These are phyloP conservation scores for Meyerozyma guilliermondii DNA, from an alignment of 1,139 yeast species.

Conservation along the genomic window DNA sequence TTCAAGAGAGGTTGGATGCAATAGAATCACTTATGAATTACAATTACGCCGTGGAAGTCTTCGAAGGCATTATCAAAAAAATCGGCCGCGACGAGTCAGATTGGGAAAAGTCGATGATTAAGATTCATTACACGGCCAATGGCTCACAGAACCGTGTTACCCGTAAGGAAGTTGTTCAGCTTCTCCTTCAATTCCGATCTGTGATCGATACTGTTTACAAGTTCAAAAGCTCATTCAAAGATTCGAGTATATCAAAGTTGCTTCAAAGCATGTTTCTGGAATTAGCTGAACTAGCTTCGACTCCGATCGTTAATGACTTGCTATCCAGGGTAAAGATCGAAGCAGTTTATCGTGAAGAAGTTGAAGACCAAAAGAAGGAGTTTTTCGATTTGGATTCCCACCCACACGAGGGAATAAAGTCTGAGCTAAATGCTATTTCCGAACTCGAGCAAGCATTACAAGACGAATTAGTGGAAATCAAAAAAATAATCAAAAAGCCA, in stretches of 20 bases:
- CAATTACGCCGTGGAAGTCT: slow-evolving; percentile 48
- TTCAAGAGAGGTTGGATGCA: slow-evolving; percentile 59
- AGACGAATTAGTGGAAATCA: slow-evolving; percentile 45
- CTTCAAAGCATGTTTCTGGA: slow-evolving; percentile 19
- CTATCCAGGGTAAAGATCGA: slow-evolving; percentile 50
- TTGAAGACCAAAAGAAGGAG: slow-evolving; percentile 41
- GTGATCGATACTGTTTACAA: slow-evolving; percentile 22
- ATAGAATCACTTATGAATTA: slow-evolving; percentile 46
- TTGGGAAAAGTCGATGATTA: slow-evolving; percentile 60
- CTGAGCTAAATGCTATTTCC: slow-evolving; percentile 38
- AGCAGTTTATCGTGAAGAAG: slow-evolving; percentile 19
- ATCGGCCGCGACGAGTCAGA: slow-evolving; percentile 38
- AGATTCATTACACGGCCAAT: slow-evolving; percentile 54
- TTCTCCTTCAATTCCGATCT: slow-evolving; percentile 48
- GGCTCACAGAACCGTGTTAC: slow-evolving; percentile 41
- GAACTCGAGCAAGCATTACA: slow-evolving; percentile 41
- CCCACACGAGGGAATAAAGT: slow-evolving; percentile 36
- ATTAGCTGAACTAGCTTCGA: slow-evolving; percentile 14
- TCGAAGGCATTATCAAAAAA: slow-evolving; percentile 38
- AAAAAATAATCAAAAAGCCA: slow-evolving; percentile 50
- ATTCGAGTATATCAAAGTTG: slow-evolving; percentile 17
- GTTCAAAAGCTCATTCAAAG: slow-evolving; percentile 20
- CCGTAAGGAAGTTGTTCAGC: slow-evolving; percentile 60
- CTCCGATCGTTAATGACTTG: slow-evolving; percentile 20
- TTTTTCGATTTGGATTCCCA: slow-evolving; percentile 47